These are phyloP conservation scores for Cutaneotrichosporon sp. DNA, from an alignment of 1,284 basidiomycete species.

Conservation along the genomic window DNA sequence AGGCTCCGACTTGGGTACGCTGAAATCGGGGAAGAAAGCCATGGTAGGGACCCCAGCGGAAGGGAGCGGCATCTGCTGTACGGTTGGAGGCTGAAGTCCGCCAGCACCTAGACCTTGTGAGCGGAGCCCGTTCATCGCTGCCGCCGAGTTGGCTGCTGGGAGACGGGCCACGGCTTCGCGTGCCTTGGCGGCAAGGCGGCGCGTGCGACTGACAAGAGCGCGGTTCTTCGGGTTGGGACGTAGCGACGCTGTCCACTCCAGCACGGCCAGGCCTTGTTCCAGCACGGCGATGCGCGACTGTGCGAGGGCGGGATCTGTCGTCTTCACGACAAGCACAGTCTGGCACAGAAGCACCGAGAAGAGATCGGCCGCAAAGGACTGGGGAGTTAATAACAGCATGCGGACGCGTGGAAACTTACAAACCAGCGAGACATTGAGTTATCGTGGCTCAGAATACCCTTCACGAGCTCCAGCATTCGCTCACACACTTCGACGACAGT, in stretches of 20 bases:
- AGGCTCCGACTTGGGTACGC: not conserved
- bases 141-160: not conserved
- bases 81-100: too few species aligned
- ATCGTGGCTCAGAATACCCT: conserved; percentile 15
- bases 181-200: conserved; percentile 11
- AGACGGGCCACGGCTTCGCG: conserved; percentile 7
- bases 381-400: not conserved
- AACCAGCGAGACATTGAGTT: conserved; percentile 21
- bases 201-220: conserved; percentile 12
- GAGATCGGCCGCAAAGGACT: conserved; percentile 22
- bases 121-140: conserved; percentile 1
- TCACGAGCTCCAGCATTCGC: conserved; percentile 17
- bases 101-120: not conserved
- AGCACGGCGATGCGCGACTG: conserved; percentile 11
- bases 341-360: conserved; percentile 21
- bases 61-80: not conserved
- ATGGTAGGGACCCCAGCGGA: not conserved
- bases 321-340: conserved; percentile 20
- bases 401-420: not conserved
- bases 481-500: conserved; percentile 19
- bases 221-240: conserved; percentile 19
- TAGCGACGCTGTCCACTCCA: conserved; percentile 17
- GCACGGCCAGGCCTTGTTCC: conserved; percentile 16
- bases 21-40: not conserved
- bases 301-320: conserved; percentile 10